Evolutionary conservation across 1,284 basidiomycete genomes (phyloP).

Genomic region (Apiotrichum gamsii): DNA sequence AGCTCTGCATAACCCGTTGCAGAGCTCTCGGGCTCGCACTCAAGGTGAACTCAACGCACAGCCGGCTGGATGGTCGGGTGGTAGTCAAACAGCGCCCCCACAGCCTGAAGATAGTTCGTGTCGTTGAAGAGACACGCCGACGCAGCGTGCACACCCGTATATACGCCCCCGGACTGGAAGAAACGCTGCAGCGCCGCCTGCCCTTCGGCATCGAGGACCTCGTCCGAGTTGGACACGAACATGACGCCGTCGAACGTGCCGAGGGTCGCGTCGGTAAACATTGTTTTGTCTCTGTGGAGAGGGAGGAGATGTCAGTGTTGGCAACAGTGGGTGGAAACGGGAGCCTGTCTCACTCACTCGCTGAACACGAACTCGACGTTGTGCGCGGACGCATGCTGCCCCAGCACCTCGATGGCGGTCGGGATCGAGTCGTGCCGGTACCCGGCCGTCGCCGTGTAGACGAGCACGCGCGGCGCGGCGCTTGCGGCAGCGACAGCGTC

Average conservation of each 20-base stretch:
- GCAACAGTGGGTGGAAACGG: no score
- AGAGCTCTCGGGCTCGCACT: background rate
- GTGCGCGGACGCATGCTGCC: slow-evolving; percentile 32
- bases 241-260: slow-evolving; percentile 60
- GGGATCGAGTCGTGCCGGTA: slow-evolving; percentile 71
- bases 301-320: background rate
- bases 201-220: slow-evolving; percentile 59
- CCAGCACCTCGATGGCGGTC: slow-evolving; percentile 57
- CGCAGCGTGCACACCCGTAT: slow-evolving; percentile 52
- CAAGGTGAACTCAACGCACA: slow-evolving; percentile 20
- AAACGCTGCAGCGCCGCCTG: slow-evolving; percentile 61
- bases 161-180: slow-evolving; percentile 52
- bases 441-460: slow-evolving; percentile 39
- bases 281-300: slow-evolving; percentile 48
- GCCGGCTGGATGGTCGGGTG: slow-evolving; percentile 59
- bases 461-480: no score
- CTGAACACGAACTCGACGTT: slow-evolving; percentile 59
- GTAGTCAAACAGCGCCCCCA: slow-evolving; percentile 67
- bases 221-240: slow-evolving; percentile 67
- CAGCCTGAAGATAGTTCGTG: slow-evolving; percentile 56
- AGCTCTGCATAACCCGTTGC: no score
- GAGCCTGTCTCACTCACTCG: slow-evolving; percentile 46
- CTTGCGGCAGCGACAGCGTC: no score
- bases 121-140: slow-evolving; percentile 63
- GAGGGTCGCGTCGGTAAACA: slow-evolving; percentile 58